Percentiles rank a stretch among this genome's conserved stretches.
Evolutionary conservation across 345 rosid species (phyloP).

Genomic region (Hibiscus trionum): DNA sequence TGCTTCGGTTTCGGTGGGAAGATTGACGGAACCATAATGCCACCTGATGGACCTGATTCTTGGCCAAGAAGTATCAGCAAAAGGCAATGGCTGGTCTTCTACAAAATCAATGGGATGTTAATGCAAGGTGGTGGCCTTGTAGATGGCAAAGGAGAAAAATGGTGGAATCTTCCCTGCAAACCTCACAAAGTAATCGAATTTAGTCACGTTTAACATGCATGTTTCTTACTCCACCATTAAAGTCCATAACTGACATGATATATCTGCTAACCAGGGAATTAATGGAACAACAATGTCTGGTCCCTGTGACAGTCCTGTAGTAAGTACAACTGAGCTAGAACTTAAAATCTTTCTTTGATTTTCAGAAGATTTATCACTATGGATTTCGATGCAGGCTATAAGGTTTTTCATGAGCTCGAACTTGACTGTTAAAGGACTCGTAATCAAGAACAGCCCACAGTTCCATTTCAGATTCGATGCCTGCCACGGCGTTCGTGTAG

Average conservation of each 20-base stretch:
- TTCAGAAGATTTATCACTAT: not conserved
- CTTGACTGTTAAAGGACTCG: constrained; percentile 45
- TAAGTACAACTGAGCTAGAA: constrained; percentile 22
- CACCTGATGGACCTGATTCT: constrained; percentile 50
- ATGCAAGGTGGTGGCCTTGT: constrained; percentile 66
- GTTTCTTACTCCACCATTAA: not conserved
- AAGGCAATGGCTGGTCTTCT: constrained; percentile 81
- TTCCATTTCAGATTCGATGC: constrained; percentile 66
- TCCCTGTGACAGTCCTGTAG: constrained; percentile 87
- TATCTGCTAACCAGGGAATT: constrained; percentile 31
- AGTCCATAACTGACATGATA: not conserved
- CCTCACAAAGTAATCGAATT: constrained; percentile 51
- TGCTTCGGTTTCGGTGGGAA: not conserved
- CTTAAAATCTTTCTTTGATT: not conserved
- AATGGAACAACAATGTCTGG: constrained; percentile 60
- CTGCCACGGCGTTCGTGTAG: constrained; percentile 34
- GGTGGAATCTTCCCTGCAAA: constrained; percentile 97
- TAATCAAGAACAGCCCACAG: constrained; percentile 53
- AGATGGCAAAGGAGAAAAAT: constrained; percentile 76
- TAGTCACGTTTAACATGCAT: not conserved
- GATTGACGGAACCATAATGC: constrained; percentile 44
- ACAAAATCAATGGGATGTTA: constrained; percentile 54
- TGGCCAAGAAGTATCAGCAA: constrained; percentile 60
- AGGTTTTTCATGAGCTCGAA: constrained; percentile 52
- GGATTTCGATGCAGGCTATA: constrained; percentile 26